Evolutionary conservation across 148 eudicot genomes (phyloP).

Genomic region (Chenopodium album): DNA sequence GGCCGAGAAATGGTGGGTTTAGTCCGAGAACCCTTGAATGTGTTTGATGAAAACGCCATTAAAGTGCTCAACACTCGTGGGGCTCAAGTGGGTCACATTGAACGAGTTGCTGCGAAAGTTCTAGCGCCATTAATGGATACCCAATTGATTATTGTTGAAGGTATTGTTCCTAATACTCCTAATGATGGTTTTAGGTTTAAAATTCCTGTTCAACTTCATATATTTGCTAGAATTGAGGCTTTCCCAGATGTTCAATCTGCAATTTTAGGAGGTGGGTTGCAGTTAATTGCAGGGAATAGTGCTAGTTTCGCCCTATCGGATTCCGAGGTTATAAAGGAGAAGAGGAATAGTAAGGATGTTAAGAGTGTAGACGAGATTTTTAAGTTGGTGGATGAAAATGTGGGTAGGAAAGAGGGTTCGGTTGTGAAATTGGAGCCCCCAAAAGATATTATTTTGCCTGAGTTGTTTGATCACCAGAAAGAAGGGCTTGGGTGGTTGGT

Average conservation of each 20-base stretch:
- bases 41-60: constrained; percentile 62
- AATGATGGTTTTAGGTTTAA: constrained; percentile 18
- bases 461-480: constrained; percentile 77
- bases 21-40: constrained; percentile 72
- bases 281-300: constrained; percentile 42
- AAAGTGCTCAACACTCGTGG: constrained; percentile 66
- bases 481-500: constrained; percentile 87
- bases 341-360: constrained; percentile 35
- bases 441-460: constrained; percentile 48
- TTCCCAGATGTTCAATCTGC: constrained; percentile 36
- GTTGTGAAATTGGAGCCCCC: constrained; percentile 62
- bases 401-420: constrained; percentile 37
- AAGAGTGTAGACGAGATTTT: constrained; percentile 77
- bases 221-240: constrained; percentile 50
- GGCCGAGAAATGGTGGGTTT: constrained; percentile 80
- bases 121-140: constrained; percentile 65
- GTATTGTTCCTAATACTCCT: constrained; percentile 64
- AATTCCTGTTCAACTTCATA: constrained; percentile 69
- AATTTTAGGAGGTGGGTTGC: constrained; percentile 54
- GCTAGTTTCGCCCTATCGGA: constrained; percentile 61
- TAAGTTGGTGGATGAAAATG: constrained; percentile 58
- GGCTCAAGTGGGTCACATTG: constrained; percentile 69
- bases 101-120: constrained; percentile 49
- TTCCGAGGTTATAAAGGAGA: constrained; percentile 60
- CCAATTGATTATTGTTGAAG: constrained; percentile 46